Conservation (phyloP, 768 basidiomycete genomes). For the Kwoniella europaea region DNA sequence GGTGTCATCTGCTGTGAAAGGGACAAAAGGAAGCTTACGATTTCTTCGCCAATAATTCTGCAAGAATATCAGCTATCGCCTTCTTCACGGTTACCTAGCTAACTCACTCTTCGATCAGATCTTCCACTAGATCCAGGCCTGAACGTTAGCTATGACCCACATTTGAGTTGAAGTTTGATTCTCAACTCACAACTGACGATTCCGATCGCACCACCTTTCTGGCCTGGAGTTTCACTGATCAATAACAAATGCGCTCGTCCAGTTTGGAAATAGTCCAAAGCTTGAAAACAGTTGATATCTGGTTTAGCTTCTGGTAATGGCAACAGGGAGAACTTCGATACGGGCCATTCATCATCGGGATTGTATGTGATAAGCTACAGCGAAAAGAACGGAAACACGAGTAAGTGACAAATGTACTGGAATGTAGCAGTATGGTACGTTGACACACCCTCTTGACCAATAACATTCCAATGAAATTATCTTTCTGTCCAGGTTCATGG, state of each 20-base stretch:
- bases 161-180: background rate
- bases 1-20: background rate
- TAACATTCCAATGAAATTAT: constrained; percentile 78
- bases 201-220: constrained; percentile 81
- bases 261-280: constrained; percentile 91
- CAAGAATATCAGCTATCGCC: constrained; percentile 13
- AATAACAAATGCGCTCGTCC: constrained; percentile 90
- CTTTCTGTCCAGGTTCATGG: constrained; percentile 71
- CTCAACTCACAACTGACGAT: constrained; percentile 70
- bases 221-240: constrained; percentile 81
- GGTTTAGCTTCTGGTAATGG: constrained; percentile 88
- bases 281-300: constrained; percentile 88
- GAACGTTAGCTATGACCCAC: background rate
- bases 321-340: constrained; percentile 69
- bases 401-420: background rate
- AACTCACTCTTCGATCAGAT: constrained; percentile 66
- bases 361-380: constrained; percentile 83
- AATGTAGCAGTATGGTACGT: background rate
- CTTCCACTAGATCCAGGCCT: constrained; percentile 46
- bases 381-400: background rate
- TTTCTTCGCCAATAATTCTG: constrained; percentile 87
- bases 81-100: background rate
- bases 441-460: constrained; percentile 76
- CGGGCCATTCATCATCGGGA: constrained; percentile 67
- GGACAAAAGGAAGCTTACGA: constrained; percentile 59